A percentile compares a stretch with the other conserved stretches of the same genome.
These are phyloP conservation scores for Wickerhamiella occidentalis DNA, from an alignment of 805 yeast genomes.

Conservation along the genomic window DNA sequence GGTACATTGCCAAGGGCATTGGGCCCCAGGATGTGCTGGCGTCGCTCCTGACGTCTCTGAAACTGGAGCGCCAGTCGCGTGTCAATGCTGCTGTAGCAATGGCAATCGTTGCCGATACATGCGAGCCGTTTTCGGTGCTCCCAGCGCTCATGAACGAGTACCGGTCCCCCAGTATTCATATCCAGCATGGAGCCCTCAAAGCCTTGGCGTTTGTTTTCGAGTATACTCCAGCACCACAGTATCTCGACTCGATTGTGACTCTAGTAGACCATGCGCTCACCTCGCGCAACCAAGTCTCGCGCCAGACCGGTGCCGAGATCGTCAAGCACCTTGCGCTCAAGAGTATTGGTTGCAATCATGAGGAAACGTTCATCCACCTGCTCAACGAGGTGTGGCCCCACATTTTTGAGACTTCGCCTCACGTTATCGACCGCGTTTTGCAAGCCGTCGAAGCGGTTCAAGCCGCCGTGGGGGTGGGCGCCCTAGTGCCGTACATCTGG, in stretches of 20 bases:
- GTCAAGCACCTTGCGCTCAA: constrained; percentile 71
- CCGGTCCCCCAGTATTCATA: constrained; percentile 79
- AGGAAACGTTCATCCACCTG: constrained; percentile 72
- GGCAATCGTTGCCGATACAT: constrained; percentile 88
- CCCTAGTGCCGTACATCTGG: constrained; percentile 63
- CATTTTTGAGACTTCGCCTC: constrained; percentile 89
- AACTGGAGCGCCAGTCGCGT: constrained; percentile 88
- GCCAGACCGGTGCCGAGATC: constrained; percentile 90
- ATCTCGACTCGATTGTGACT: constrained; percentile 67
- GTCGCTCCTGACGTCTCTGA: constrained; percentile 66
- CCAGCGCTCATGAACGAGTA: constrained; percentile 96
- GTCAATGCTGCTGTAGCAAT: constrained; percentile 97
- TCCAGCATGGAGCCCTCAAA: constrained; percentile 89
- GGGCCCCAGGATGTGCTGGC: constrained; percentile 94
- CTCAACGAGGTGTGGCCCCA: constrained; percentile 79
- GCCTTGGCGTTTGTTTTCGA: constrained; percentile 86
- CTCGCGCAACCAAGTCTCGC: constrained; percentile 80
- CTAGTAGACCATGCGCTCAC: constrained; percentile 79
- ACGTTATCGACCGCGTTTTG: constrained; percentile 69
- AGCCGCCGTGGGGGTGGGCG: constrained; percentile 62
- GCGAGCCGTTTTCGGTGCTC: constrained; percentile 83
- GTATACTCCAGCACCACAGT: constrained; percentile 72
- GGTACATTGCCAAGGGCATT: constrained; percentile 76
- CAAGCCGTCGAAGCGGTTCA: constrained; percentile 71
- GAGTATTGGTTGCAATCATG: constrained; percentile 60